Conservation (phyloP, 257 asterid genomes). For the Solanum pinnatisectum region DNA sequence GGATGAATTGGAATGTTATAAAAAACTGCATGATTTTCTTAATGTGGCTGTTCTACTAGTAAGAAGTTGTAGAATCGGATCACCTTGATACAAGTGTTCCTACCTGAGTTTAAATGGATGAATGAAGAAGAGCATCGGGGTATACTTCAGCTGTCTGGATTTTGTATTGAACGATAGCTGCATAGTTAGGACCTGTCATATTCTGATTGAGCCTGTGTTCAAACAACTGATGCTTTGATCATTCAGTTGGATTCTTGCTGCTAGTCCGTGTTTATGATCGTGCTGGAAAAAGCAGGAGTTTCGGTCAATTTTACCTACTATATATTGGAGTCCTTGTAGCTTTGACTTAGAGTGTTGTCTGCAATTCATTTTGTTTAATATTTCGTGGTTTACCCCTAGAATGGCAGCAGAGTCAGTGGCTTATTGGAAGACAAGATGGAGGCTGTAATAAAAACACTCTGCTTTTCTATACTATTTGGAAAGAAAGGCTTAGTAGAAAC, state of each 20-base stretch:
- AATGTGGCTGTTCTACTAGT: neutral
- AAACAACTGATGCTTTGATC: neutral
- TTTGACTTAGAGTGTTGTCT: neutral
- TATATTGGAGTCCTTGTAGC: neutral
- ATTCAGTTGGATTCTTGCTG: neutral
- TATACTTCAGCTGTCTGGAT: neutral
- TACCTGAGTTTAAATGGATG: constrained; percentile 1
- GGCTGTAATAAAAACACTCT: neutral
- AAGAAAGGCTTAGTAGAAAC: neutral
- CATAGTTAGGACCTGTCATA: neutral
- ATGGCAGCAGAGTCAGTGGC: neutral
- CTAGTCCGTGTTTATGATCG: neutral
- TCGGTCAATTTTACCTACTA: neutral
- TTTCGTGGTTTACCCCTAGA: neutral
- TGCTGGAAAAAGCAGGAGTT: neutral
- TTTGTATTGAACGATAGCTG: neutral
- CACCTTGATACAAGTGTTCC: neutral
- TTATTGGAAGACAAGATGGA: neutral
- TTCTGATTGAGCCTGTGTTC: neutral
- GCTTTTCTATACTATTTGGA: neutral
- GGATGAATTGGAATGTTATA: neutral
- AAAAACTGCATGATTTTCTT: neutral
- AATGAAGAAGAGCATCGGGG: neutral
- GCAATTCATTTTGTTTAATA: neutral
- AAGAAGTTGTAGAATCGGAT: neutral